Evolutionary conservation across 345 rosid genomes (phyloP).

Genomic region (Populus deltoides): DNA sequence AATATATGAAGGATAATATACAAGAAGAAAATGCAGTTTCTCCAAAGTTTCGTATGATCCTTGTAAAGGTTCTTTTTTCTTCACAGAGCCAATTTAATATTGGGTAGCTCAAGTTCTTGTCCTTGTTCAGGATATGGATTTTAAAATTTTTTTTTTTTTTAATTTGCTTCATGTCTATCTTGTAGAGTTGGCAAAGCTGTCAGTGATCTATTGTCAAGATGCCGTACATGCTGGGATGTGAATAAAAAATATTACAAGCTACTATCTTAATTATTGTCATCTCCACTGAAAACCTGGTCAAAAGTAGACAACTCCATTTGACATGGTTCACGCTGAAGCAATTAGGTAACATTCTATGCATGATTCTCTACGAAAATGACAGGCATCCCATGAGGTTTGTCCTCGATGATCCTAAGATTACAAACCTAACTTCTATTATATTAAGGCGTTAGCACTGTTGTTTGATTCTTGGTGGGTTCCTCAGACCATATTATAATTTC

Average conservation of each 20-base stretch:
- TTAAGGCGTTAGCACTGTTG: background rate
- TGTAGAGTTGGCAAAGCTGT: background rate
- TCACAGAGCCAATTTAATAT: background rate
- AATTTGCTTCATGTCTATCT: background rate
- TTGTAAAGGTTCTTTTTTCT: background rate
- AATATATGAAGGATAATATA: too few relatives aligned
- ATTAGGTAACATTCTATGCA: background rate
- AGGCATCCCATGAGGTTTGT: constrained; percentile 4
- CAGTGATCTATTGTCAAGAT: background rate
- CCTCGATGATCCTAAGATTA: background rate
- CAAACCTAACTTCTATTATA: background rate
- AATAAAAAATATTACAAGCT: background rate
- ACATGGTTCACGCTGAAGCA: background rate
- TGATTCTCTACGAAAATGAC: background rate
- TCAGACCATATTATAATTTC: background rate
- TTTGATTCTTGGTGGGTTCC: background rate
- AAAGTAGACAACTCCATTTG: background rate
- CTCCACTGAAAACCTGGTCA: constrained; percentile 2
- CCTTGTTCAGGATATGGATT: background rate
- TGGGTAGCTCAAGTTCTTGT: background rate
- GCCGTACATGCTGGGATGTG: background rate
- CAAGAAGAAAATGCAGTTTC: too few relatives aligned
- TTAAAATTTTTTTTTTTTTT: too few relatives aligned
- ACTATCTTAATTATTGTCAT: background rate
- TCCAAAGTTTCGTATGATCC: too few relatives aligned